Evolutionary conservation across 1,139 yeast species (phyloP).

Genomic region (Nadsonia starkeyi-henricii): DNA sequence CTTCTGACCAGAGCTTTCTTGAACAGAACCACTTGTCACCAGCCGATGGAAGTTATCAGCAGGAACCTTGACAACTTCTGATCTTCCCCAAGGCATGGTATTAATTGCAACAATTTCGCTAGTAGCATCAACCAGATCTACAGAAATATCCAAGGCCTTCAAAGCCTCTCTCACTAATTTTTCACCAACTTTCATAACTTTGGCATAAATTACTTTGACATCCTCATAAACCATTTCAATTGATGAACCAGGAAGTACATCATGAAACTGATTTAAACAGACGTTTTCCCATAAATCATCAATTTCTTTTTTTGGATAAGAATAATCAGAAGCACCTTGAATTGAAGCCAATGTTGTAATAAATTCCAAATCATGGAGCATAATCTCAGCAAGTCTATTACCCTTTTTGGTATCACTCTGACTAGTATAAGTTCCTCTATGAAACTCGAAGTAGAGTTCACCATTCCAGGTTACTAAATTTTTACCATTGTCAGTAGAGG

Average conservation of each 20-base stretch:
- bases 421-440: slow-evolving; percentile 91
- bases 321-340: slow-evolving; percentile 31
- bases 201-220: slow-evolving; percentile 64
- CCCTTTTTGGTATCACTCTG: slow-evolving; percentile 76
- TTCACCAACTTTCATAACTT: slow-evolving; percentile 41
- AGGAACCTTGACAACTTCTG: slow-evolving; percentile 35
- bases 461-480: slow-evolving; percentile 81
- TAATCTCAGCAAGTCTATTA: slow-evolving; percentile 65
- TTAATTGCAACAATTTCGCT: slow-evolving; percentile 29
- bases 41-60: slow-evolving; percentile 2
- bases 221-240: slow-evolving; percentile 93
- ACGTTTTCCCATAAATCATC: slow-evolving; percentile 76
- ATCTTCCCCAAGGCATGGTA: slow-evolving; percentile 58
- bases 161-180: slow-evolving; percentile 42
- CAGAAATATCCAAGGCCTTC: slow-evolving; percentile 25
- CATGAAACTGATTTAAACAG: slow-evolving; percentile 87
- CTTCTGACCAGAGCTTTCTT: slow-evolving; percentile 7
- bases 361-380: slow-evolving; percentile 75
- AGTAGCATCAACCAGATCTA: slow-evolving; percentile 8
- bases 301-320: slow-evolving; percentile 57
- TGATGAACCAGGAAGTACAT: slow-evolving; percentile 91
- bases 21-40: slow-evolving; percentile 5
- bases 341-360: slow-evolving; percentile 67
- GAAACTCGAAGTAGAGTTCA: slow-evolving; percentile 87
- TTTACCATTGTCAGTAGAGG: slow-evolving; percentile 49